Evolutionary conservation across 805 yeast genomes (phyloP).

Genomic region (Saturnispora serradocipensis): DNA sequence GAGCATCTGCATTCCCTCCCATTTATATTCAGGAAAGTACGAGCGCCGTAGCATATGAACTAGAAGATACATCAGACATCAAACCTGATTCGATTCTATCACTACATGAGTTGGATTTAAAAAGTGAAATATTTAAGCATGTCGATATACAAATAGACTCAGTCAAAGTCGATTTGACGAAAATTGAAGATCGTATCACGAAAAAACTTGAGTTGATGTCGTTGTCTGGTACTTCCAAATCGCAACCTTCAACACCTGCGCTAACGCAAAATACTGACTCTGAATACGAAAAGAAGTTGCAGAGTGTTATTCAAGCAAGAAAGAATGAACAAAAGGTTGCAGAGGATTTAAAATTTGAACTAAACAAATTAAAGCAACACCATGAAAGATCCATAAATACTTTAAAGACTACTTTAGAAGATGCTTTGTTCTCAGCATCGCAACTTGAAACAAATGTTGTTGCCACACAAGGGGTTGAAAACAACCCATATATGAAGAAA

Average conservation of each 20-base stretch:
- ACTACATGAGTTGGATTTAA: constrained; percentile 38
- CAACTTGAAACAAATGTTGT: constrained; percentile 6
- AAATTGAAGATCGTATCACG: constrained; percentile 20
- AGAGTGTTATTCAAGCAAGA: constrained; percentile 7
- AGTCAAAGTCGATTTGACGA: constrained; percentile 22
- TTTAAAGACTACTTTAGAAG: constrained; percentile 26
- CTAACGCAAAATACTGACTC: constrained; percentile 6
- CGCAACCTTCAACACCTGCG: neutral
- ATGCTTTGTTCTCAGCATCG: constrained; percentile 34
- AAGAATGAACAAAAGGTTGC: constrained; percentile 25
- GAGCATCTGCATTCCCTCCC: constrained; percentile 51
- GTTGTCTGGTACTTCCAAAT: constrained; percentile 2
- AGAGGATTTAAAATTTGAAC: constrained; percentile 44
- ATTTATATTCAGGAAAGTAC: constrained; percentile 60
- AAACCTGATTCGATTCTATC: constrained; percentile 50
- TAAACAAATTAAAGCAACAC: constrained; percentile 50
- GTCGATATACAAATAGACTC: constrained; percentile 22
- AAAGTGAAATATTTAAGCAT: constrained; percentile 18
- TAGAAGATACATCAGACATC: constrained; percentile 68
- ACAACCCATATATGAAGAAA: constrained; percentile 53
- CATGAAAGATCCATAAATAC: constrained; percentile 36
- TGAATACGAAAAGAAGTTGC: constrained; percentile 10
- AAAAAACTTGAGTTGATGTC: constrained; percentile 18
- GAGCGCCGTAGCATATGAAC: constrained; percentile 60
- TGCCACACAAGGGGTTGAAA: constrained; percentile 21